Evolutionary conservation across 2,329 filamentous ascomycete genomes (phyloP).

Genomic region (Fusarium paranaense): DNA sequence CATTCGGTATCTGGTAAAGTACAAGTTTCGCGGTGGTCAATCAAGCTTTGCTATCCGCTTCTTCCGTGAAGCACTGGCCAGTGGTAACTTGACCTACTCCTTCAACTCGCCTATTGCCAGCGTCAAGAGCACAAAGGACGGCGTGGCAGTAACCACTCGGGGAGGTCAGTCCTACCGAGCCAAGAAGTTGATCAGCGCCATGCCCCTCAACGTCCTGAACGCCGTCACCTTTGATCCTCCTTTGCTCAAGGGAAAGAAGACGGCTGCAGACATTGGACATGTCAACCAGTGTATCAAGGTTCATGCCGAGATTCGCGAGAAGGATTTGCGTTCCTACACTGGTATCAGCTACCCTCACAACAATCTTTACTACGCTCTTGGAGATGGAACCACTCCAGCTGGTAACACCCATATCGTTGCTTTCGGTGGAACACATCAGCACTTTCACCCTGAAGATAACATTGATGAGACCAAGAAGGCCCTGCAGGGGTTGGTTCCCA

Average conservation of each 20-base stretch:
- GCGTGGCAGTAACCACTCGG: constrained; percentile 50
- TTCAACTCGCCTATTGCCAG: constrained; percentile 54
- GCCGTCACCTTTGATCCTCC: constrained; percentile 55
- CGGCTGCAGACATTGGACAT: constrained; percentile 54
- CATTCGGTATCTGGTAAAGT: constrained; percentile 54
- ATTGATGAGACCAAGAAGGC: constrained; percentile 49
- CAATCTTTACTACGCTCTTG: constrained; percentile 56
- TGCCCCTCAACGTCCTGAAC: constrained; percentile 59
- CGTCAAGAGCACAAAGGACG: constrained; percentile 43
- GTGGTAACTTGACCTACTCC: constrained; percentile 53
- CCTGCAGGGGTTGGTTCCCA: constrained; percentile 48
- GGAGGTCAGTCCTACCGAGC: constrained; percentile 46
- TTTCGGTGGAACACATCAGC: constrained; percentile 57
- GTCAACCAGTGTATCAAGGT: constrained; percentile 60
- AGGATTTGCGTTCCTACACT: constrained; percentile 56
- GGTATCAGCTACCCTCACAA: constrained; percentile 58
- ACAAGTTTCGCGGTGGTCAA: constrained; percentile 58
- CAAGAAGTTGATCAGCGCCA: constrained; percentile 53
- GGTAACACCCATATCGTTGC: constrained; percentile 61
- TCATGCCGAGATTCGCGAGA: constrained; percentile 56
- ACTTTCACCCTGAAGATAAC: constrained; percentile 57
- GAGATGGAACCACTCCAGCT: constrained; percentile 57
- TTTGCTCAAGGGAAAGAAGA: constrained; percentile 48
- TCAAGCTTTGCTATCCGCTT: constrained; percentile 58
- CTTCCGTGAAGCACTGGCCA: constrained; percentile 56